phyloP scores from a whole-genome alignment of 148 eudicot genomes.

The Tetragonia tetragonoides region DNA sequence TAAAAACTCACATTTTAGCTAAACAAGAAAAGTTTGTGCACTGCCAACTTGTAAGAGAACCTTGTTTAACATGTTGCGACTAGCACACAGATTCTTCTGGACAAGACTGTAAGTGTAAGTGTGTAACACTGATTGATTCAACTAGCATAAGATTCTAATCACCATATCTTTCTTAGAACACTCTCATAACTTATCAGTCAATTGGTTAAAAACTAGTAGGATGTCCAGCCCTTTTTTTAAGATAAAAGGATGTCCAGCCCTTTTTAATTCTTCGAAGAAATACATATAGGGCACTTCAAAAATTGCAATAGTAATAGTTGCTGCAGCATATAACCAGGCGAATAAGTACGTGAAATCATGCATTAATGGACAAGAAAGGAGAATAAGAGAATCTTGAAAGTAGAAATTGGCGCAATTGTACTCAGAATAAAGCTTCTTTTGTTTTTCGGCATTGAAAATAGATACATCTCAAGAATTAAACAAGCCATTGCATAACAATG shows the following conservation, averaged over 20 bases:
- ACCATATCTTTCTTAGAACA: neutral
- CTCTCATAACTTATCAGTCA: neutral
- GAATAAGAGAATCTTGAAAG: neutral
- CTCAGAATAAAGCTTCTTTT: neutral
- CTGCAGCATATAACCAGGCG: neutral
- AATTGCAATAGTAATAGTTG: neutral
- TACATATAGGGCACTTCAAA: neutral
- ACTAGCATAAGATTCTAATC: neutral
- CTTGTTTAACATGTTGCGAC: neutral
- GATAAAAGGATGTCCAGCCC: neutral
- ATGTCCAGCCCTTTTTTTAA: too few relatives aligned
- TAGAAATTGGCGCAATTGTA: neutral
- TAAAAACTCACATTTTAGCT: neutral
- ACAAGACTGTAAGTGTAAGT: neutral
- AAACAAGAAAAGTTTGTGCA: neutral
- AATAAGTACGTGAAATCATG: neutral
- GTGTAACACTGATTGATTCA: neutral
- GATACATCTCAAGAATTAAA: neutral
- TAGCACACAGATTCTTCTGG: neutral
- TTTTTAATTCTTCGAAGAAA: neutral
- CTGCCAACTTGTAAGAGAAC: neutral
- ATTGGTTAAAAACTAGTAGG: neutral
- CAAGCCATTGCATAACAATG: neutral
- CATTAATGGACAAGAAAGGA: neutral
- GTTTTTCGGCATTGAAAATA: neutral